phyloP scores from a whole-genome alignment of 2,329 filamentous ascomycete genomes.

The Leptographium wingfieldii region DNA sequence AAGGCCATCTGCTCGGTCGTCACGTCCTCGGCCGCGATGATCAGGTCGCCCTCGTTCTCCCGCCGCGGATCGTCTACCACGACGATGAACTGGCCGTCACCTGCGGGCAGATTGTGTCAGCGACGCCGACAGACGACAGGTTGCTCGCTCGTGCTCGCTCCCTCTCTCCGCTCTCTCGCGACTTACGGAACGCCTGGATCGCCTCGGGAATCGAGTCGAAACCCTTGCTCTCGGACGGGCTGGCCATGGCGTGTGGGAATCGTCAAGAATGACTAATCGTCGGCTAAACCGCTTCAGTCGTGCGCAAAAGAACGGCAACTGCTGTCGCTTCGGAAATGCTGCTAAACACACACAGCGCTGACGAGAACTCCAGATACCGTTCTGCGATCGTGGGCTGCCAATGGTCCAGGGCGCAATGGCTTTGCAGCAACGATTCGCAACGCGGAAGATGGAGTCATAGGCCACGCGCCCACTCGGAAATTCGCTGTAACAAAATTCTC shows the following conservation, averaged over 20 bases:
- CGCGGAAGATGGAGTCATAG: neutral
- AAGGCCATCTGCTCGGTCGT: conserved; percentile 91
- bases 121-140: no score
- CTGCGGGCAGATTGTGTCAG: neutral
- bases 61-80: conserved; percentile 86
- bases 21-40: conserved; percentile 77
- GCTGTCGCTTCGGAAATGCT: neutral
- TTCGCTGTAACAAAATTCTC: neutral
- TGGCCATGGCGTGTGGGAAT: neutral
- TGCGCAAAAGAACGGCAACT: neutral
- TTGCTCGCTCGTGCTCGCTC: no score
- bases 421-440: neutral
- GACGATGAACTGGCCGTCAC: conserved; percentile 63
- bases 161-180: neutral
- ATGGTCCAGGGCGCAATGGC: neutral
- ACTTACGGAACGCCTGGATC: conserved; percentile 6
- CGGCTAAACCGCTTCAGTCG: neutral
- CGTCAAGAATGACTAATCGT: no score
- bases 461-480: neutral
- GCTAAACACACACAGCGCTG: neutral
- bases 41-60: conserved; percentile 97
- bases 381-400: neutral
- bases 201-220: conserved; percentile 7
- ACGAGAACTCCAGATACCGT: neutral
- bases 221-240: neutral